Evolutionary conservation across 1,284 basidiomycete species (phyloP), one percentile per base, ranked within the genome.

Genomic region (Trichosporon asahii): DNA sequence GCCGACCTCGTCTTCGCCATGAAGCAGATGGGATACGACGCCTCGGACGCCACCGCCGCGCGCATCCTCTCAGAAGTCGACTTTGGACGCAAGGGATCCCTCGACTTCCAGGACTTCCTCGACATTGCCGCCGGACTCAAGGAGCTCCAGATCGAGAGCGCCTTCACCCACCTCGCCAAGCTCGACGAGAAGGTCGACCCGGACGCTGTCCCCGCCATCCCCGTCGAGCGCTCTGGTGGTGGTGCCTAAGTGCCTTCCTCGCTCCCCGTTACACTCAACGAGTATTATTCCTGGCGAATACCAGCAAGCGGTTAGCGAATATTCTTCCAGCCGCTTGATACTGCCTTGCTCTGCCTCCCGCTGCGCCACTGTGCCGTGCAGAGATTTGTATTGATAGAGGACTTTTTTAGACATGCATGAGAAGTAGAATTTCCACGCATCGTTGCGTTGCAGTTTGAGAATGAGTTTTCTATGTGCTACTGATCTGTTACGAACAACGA

Each of bases 61-160:
- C 89, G 90, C 76, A 91, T 93, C 27, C 84, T 94, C 53, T 86
- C 88, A 70, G 91, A 93, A 81, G 90, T 90, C 66, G 91, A 91
- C 61, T 88, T 91, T 79, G 84, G 85, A 68, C 82, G 81, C 44
- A 85, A 85, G 75, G 81, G 84, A 49, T 86, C 86, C 25, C 81
- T 94, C 61, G 88, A 89, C 73, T 89, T 91, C 77, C 89, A 93
- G 76, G 90, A 91, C 78, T 93, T 94, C 79, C 85, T 93, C 61
- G 91, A 94, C 87, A 88, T 94, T 65, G 94, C 91, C 70, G 91
- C 90, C 2, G 90, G 88, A 65, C 84, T 95, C 73, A 93, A 93
- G 81, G 92, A 94, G 75, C 87, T 94, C 21, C 73, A 79, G 65
- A 72, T 87, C 88, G 68, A 88, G 89, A 78, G 85, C 86, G 66